Base-by-base conservation (phyloP, 495 filamentous ascomycete species). In the Penicillium waksmanii region DNA sequence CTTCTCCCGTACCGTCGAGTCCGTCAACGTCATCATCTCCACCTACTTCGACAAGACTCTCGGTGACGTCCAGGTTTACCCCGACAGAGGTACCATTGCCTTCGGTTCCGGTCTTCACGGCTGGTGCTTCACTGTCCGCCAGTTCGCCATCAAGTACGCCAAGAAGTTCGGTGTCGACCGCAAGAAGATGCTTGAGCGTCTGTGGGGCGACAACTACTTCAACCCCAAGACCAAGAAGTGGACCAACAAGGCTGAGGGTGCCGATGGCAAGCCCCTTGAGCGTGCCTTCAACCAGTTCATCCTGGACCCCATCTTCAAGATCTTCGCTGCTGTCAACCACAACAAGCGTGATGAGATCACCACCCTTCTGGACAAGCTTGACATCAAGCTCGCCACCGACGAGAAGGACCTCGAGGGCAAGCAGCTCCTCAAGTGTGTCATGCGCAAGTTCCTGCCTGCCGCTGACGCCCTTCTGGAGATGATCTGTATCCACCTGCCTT, bases 161-260 rank as follows among this genome's bases (percentile, higher is more conserved):
- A 97, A 97, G 91, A 98, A 98, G 81, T 98, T 98, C 73, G 95
- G 95, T 88, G 96, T 98, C 70, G 96, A 98, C 85, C 91, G 90
- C 79, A 87, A 85, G 80, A 98, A 98, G 92, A 96, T 98, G 96
- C 96, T 98, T 87, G 92, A 96, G 83, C 93, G 96, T 86, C 90
- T 98, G 69, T 98, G 95, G 95, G 95, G 95, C 70, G 96, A 99
- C 87, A 97, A 92, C 84, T 99, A 88, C 85, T 98, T 99, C 89
- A 98, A 98, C 85, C 91, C 95, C 60, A 87, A 90, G 78, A 99
- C 95, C 84, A 99, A 97, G 90, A 99, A 99, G 87, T 99, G 95
- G 95, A 92, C 92, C 73, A 99, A 88, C 80, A 85, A 80, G 66
- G 80, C 78, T 58, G 89, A 84, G 63, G 78, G 88, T 31, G 27